Evolutionary conservation across 2,329 filamentous ascomycete species (phyloP).

Genomic region (Polytolypa hystricis): DNA sequence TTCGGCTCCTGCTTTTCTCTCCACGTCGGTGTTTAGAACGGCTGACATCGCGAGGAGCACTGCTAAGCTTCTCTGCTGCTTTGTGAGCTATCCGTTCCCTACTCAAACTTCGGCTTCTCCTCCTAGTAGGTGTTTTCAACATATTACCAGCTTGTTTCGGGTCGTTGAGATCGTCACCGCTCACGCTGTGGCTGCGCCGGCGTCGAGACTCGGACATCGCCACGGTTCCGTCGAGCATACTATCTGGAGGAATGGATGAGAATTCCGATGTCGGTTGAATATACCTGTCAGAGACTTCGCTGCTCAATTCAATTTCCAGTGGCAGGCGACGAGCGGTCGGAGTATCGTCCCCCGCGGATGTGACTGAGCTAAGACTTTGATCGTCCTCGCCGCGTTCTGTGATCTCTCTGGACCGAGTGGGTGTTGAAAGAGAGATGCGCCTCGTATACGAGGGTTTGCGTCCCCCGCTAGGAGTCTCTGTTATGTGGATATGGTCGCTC

Average conservation of each 20-base stretch:
- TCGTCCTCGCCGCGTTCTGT: constrained; percentile 43
- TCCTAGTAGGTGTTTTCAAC: constrained; percentile 44
- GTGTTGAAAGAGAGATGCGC: constrained; percentile 51
- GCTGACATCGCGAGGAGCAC: constrained; percentile 37
- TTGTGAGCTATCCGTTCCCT: constrained; percentile 56
- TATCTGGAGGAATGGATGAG: constrained; percentile 67
- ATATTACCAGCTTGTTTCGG: constrained; percentile 23
- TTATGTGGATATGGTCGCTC: constrained; percentile 76
- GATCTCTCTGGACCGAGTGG: constrained; percentile 26
- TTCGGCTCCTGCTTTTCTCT: constrained; percentile 35
- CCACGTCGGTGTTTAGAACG: constrained; percentile 32
- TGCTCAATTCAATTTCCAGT: constrained; percentile 77
- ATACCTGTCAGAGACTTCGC: constrained; percentile 59
- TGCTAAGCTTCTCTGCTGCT: constrained; percentile 55
- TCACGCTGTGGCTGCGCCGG: constrained; percentile 49
- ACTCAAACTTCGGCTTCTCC: constrained; percentile 48
- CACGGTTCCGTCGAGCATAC: constrained; percentile 49
- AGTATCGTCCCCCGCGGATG: constrained; percentile 68
- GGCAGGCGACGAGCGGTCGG: constrained; percentile 58
- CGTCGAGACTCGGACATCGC: constrained; percentile 35
- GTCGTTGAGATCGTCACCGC: constrained; percentile 38
- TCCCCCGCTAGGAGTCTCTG: constrained; percentile 57
- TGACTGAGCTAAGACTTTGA: constrained; percentile 60
- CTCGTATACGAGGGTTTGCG: constrained; percentile 60
- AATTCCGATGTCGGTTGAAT: constrained; percentile 68